Evolutionary conservation across 2,329 filamentous ascomycete genomes (phyloP), one percentile per base, ranked within the genome.

Genomic region (Pseudogymnoascus sp.): DNA sequence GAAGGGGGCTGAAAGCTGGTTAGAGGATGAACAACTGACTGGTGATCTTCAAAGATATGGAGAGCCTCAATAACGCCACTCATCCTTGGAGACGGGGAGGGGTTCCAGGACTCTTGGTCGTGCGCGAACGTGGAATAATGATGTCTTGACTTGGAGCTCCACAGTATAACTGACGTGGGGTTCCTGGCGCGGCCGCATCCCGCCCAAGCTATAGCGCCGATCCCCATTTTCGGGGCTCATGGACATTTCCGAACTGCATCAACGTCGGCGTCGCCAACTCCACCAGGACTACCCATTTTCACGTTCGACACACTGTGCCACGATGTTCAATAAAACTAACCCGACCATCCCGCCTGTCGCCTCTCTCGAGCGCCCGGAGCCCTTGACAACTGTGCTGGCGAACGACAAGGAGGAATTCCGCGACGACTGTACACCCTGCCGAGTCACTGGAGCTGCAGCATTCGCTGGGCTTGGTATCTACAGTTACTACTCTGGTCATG

Each of bases 41-140:
- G 91, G 77, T 92, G 86, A 79, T 97, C 92, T 83, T 97, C 92
- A 75, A 89, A 97, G 73, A 99, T 91, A 79, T 97, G 93, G 71
- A 99, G 81, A 73, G 93, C 94, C 80, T 97, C 93, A 72, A 99
- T 89, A 72, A 89, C 85, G 77, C 90, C 86, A 78, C 83, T 90
- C 89, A 92, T 93, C 73, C 75, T 86, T 74, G 58, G 20, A 6
- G 28, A 20, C 11, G 9, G 28, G 28, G 47, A 54, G 28, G 16
- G 47, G 32, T 54, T 54, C 28, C 16, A 20, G 16, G 28, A 54
- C 47, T 32, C n/a, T 54, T 54, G 47, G 28, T 54, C 16, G 47
- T 54, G 47, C 47, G 47, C 28, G 28, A 54, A 32, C 47, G 47
- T 54, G 47, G 47, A 34, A 54, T 54, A 60, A 43, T 37, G 34